Evolutionary conservation across 192 early-diverging fungal genomes (phyloP).

Genomic region (Dissophora globulifera): DNA sequence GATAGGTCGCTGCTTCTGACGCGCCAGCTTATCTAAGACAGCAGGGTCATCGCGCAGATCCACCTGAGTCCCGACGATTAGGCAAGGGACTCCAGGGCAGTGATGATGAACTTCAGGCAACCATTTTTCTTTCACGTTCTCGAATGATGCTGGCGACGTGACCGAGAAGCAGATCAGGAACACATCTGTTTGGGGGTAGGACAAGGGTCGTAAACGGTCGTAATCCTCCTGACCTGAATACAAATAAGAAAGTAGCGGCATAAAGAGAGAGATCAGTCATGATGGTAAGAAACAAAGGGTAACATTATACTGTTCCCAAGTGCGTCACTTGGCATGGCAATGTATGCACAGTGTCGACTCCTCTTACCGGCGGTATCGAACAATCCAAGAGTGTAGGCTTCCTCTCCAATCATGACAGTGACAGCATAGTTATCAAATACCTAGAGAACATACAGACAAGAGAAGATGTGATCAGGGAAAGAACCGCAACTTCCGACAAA

Average conservation of each 20-base stretch:
- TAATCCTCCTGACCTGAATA: constrained; percentile 92
- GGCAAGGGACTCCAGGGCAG: constrained; percentile 94
- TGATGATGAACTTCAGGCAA: constrained; percentile 96
- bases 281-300: not conserved
- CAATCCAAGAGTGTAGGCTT: constrained; percentile 93
- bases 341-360: not conserved
- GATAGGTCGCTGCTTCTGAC: constrained; percentile 87
- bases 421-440: constrained; percentile 99
- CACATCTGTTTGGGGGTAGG: constrained; percentile 96
- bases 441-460: constrained; percentile 28
- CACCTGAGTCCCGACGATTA: constrained; percentile 92
- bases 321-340: constrained; percentile 12
- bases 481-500: too few relatives aligned
- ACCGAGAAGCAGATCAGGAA: constrained; percentile 96
- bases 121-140: constrained; percentile 98
- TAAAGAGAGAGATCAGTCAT: constrained; percentile 2
- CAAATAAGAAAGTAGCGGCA: not conserved
- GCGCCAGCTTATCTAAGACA: constrained; percentile 80
- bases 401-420: constrained; percentile 97
- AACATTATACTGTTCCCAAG: not conserved
- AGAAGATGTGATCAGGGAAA: not conserved
- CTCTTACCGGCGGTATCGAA: constrained; percentile 90
- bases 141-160: constrained; percentile 90
- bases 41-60: constrained; percentile 88
- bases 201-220: constrained; percentile 90